Base-by-base conservation (phyloP, 2,329 filamentous ascomycete genomes). In the Aspergillus fumigatiaffinis region DNA sequence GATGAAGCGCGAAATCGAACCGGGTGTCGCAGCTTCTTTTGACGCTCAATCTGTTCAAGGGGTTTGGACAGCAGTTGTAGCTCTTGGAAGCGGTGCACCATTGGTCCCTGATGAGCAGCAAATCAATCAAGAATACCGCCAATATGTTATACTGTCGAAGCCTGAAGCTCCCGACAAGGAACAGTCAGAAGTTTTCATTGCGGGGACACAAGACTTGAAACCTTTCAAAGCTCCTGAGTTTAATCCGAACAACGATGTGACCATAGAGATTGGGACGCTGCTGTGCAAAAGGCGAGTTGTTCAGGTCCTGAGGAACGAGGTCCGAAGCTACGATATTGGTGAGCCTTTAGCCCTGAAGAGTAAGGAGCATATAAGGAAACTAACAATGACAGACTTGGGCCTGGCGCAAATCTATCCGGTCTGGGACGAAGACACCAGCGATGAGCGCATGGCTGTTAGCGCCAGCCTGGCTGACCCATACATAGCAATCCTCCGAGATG, bases 401-500 rank as follows among this genome's bases (percentile, higher is more conserved):
- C 82, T 99, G 53, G 87, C 88, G 49, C 93, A 97, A 68, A 97
- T 99, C 54, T 83, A 97, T 51, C 91, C 92, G 0, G 91, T 97
- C 83, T 84, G 91, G 60, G 94, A 97, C 66, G 94, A 96, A 66
- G 90, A 94, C 62, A 92, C 88, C 0, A 92, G 89, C 12, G 87
- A 77, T 42, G 72, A 96, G 66, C 87, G 91, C 4, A 83, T 87
- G 53, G 88, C 94, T 46, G 78, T 92, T 49, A 89, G 86, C 67
- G 89, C 90, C 41, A 95, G 90, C 70, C 92, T 97, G 66, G 85
- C 85, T 21, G 93, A 97, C 65, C 91, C 91, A 0, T 97, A 92
- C 68, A 75, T 99, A 12, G 78, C 96, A 2, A 82, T 97, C 14
- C 77, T 96, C 21, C 84, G 91, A 56, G 91, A 96, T 62, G 92